Evolutionary conservation across 1,284 basidiomycete species (phyloP).

Genomic region (Ceratobasidium sp.): DNA sequence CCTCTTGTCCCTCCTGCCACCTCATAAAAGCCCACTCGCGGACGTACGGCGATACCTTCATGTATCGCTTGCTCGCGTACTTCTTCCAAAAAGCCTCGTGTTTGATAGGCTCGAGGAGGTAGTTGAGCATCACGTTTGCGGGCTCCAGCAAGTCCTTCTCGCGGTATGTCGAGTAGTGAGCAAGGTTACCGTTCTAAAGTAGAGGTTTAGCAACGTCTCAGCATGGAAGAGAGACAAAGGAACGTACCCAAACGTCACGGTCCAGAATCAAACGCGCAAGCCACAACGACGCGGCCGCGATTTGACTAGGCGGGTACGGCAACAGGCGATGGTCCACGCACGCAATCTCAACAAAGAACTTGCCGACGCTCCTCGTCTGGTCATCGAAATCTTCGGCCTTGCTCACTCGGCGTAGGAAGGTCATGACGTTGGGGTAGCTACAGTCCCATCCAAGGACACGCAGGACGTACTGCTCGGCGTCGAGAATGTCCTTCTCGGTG

Average conservation of each 20-base stretch:
- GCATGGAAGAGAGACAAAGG: not conserved
- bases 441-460: conserved; percentile 93
- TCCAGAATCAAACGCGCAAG: conserved; percentile 88
- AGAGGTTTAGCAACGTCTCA: conserved; percentile 28
- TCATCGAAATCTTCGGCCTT: conserved; percentile 95
- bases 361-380: conserved; percentile 89
- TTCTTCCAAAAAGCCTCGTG: conserved; percentile 85
- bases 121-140: conserved; percentile 94
- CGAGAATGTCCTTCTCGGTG: conserved; percentile 86
- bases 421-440: conserved; percentile 92
- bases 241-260: conserved; percentile 84
- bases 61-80: conserved; percentile 85
- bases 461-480: conserved; percentile 93
- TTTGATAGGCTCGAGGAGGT: conserved; percentile 77
- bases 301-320: conserved; percentile 80
- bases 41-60: conserved; percentile 69
- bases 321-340: conserved; percentile 89
- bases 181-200: conserved; percentile 80
- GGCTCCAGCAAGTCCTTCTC: conserved; percentile 86
- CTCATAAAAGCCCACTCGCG: conserved; percentile 45
- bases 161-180: conserved; percentile 91
- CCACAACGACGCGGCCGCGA: conserved; percentile 93
- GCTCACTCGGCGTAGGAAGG: conserved; percentile 90
- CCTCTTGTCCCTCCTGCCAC: conserved; percentile 38
- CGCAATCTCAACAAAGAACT: conserved; percentile 92